A percentile compares a stretch with the other conserved stretches of the same genome.
Evolutionary conservation across 257 asterid genomes (phyloP).

Genomic region (Penstemon barbatus): DNA sequence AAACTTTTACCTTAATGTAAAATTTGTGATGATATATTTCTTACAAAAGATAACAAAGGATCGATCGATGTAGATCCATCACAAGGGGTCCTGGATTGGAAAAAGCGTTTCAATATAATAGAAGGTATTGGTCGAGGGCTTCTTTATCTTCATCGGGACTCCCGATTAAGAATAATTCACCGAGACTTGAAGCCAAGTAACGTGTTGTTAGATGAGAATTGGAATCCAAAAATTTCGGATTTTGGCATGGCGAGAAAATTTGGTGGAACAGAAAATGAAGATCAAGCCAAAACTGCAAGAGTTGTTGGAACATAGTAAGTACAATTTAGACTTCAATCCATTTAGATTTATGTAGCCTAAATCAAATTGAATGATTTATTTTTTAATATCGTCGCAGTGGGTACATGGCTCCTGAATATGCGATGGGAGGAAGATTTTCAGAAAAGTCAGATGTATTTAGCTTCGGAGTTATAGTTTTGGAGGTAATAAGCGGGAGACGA

Average conservation of each 20-base stretch:
- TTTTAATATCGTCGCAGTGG: slow-evolving; percentile 20
- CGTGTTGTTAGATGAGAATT: slow-evolving; percentile 29
- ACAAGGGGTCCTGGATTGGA: slow-evolving; percentile 27
- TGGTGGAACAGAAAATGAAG: slow-evolving; percentile 23
- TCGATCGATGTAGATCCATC: slow-evolving; percentile 16
- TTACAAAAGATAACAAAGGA: not conserved
- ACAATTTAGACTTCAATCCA: not conserved
- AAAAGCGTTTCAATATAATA: slow-evolving; percentile 30
- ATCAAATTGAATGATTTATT: not conserved
- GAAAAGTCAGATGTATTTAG: slow-evolving; percentile 38
- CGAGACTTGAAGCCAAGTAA: slow-evolving; percentile 40
- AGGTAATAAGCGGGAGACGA: slow-evolving; percentile 31
- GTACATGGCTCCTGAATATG: slow-evolving; percentile 33
- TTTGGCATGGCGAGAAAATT: slow-evolving; percentile 44
- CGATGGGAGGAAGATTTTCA: slow-evolving; percentile 25
- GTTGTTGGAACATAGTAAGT: slow-evolving; percentile 43
- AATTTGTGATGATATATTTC: no score
- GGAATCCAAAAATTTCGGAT: slow-evolving; percentile 40
- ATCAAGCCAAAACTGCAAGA: slow-evolving; percentile 31
- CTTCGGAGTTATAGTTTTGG: slow-evolving; percentile 32
- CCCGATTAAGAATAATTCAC: slow-evolving; percentile 39
- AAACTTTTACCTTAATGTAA: no score
- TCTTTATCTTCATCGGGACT: slow-evolving; percentile 44
- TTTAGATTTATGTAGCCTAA: not conserved
- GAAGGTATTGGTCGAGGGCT: slow-evolving; percentile 44